Conservation (phyloP, 2,329 filamentous ascomycete species). For the Colletotrichum spaethianum region DNA sequence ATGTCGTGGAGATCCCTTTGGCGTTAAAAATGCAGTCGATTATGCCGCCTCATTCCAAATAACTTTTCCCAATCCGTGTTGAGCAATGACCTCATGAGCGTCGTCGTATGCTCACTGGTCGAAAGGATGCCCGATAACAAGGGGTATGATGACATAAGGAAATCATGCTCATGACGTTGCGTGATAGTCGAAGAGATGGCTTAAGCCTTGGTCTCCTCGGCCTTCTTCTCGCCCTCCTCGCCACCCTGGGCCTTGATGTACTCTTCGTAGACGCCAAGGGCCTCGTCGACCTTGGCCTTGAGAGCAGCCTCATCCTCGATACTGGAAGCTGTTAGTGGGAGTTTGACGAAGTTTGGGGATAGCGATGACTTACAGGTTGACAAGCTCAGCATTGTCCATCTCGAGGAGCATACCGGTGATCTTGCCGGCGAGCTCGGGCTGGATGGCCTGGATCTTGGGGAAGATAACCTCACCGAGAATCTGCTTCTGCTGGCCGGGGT, state of each 20-base stretch:
- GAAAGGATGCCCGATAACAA: conserved; percentile 42
- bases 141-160: conserved; percentile 44
- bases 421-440: conserved; percentile 97
- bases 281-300: conserved; percentile 96
- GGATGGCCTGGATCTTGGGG: conserved; percentile 96
- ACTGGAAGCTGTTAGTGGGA: conserved; percentile 62
- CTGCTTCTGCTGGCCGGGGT: conserved; percentile 93
- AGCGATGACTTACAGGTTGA: conserved; percentile 85
- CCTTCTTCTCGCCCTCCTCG: conserved; percentile 68
- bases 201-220: conserved; percentile 60
- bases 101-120: conserved; percentile 33
- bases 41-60: conserved; percentile 42
- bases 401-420: conserved; percentile 99
- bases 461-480: conserved; percentile 98
- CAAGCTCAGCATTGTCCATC: conserved; percentile 97
- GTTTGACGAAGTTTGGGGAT: not conserved
- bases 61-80: conserved; percentile 43
- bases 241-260: conserved; percentile 89
- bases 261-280: conserved; percentile 96
- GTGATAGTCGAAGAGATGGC: conserved; percentile 32
- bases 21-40: conserved; percentile 42
- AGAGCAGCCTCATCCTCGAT: conserved; percentile 92
- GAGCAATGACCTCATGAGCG: conserved; percentile 40
- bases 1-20: conserved; percentile 38
- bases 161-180: conserved; percentile 40